Percentiles rank a stretch among this genome's conserved stretches.
Evolutionary conservation across 805 yeast species (phyloP).

Genomic region (Saccharomycopsis babjevae): DNA sequence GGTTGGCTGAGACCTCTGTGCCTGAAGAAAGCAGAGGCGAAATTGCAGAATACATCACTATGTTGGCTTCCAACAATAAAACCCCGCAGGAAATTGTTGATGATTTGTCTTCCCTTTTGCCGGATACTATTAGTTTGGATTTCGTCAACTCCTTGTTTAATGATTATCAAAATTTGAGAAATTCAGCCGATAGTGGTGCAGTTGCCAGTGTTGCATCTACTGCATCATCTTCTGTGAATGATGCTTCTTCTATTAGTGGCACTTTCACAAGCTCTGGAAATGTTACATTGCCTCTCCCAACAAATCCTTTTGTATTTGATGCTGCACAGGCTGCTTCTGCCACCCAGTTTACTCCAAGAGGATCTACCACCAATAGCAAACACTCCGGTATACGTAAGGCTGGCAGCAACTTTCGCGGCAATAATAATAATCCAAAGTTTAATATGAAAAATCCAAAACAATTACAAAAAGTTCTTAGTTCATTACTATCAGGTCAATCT

Average conservation of each 20-base stretch:
- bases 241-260: background rate
- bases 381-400: slow-evolving; percentile 3
- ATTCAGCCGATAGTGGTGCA: slow-evolving; percentile 8
- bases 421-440: slow-evolving; percentile 19
- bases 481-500: slow-evolving; percentile 26
- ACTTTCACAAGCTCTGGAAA: background rate
- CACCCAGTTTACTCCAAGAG: slow-evolving; percentile 1
- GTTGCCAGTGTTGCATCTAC: background rate
- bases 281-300: background rate
- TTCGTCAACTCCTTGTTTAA: slow-evolving; percentile 49
- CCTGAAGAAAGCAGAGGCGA: slow-evolving; percentile 27
- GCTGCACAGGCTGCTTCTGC: background rate
- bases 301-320: background rate
- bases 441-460: slow-evolving; percentile 24
- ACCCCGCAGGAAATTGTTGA: slow-evolving; percentile 47
- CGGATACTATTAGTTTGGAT: slow-evolving; percentile 45
- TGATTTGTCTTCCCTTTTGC: slow-evolving; percentile 54
- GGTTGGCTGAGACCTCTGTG: slow-evolving; percentile 7
- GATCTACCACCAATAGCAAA: background rate
- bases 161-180: slow-evolving; percentile 40
- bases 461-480: slow-evolving; percentile 31
- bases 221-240: background rate
- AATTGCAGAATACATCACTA: slow-evolving; percentile 65
- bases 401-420: slow-evolving; percentile 10
- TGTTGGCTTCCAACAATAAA: slow-evolving; percentile 60